Conservation (phyloP, 306 rosid genomes). For the Lathyrus tuberosus region DNA sequence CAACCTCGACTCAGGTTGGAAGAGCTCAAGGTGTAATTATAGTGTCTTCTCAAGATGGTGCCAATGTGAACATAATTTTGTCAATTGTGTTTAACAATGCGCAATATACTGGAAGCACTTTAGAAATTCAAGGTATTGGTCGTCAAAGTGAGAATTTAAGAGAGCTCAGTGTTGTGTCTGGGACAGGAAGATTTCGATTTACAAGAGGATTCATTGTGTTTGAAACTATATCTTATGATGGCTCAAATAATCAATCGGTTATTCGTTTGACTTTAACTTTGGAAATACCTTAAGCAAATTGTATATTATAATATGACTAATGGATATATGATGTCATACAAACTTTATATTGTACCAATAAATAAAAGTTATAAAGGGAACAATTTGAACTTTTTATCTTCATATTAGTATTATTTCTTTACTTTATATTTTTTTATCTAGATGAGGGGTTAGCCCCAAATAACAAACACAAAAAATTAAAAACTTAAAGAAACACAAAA, state of each 20-base stretch:
- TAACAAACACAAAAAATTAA: no score
- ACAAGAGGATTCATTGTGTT: constrained; percentile 47
- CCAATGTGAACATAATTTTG: constrained; percentile 18
- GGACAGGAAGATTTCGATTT: constrained; percentile 58
- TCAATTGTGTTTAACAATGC: constrained; percentile 46
- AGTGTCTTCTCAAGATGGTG: constrained; percentile 28
- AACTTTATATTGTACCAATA: neutral
- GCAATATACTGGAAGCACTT: constrained; percentile 39
- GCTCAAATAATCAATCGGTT: constrained; percentile 6
- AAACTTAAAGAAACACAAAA: no score
- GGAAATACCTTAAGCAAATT: neutral
- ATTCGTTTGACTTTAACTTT: constrained; percentile 42
- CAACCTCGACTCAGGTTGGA: constrained; percentile 7
- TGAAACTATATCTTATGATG: constrained; percentile 41
- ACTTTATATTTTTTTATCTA: no score
- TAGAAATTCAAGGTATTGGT: constrained; percentile 43
- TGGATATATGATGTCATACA: neutral
- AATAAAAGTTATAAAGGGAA: no score
- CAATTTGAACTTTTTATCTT: no score
- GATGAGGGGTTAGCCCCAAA: no score
- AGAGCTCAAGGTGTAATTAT: constrained; percentile 41
- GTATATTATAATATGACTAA: no score
- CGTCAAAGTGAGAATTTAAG: constrained; percentile 41
- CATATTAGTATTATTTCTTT: no score
- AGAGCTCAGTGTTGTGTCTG: constrained; percentile 54